A percentile compares a stretch with the other conserved stretches of the same genome.
These are phyloP conservation scores for Arthrobotrys musiformis DNA, from an alignment of 2,329 filamentous ascomycete species.

Conservation along the genomic window DNA sequence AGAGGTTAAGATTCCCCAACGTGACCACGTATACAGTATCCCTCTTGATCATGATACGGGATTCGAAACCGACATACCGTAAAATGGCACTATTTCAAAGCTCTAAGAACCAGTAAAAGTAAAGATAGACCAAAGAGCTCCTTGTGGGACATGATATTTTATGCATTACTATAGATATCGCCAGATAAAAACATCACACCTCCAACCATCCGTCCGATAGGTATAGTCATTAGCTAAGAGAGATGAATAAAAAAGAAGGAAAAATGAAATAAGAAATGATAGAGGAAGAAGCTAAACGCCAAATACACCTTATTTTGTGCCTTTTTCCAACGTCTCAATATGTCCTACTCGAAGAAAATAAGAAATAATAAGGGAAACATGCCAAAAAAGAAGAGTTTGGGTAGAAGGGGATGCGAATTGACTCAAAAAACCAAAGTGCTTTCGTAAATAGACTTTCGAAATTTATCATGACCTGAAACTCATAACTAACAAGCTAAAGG, in stretches of 20 bases:
- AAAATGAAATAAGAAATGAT: neutral
- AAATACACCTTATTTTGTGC: conserved; percentile 19
- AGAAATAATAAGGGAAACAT: conserved; percentile 6
- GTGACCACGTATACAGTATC: neutral
- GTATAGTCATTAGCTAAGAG: conserved; percentile 8
- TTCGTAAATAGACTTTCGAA: neutral
- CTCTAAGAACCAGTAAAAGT: no score
- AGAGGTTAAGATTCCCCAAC: neutral
- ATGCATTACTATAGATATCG: conserved; percentile 1
- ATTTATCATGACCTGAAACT: neutral
- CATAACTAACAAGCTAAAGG: neutral
- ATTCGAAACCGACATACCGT: no score
- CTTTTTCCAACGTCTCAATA: conserved; percentile 22
- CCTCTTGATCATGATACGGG: no score
- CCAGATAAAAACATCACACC: conserved; percentile 14
- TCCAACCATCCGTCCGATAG: conserved; percentile 11
- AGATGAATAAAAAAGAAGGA: no score
- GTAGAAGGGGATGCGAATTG: no score
- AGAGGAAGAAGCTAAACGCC: neutral
- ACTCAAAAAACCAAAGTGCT: neutral
- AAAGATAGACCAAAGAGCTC: conserved; percentile 1
- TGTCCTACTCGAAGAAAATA: conserved; percentile 8
- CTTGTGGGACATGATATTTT: conserved; percentile 4
- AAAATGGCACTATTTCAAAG: no score
- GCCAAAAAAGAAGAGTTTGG: neutral